Evolutionary conservation across 2,329 filamentous ascomycete species (phyloP), one percentile per base, ranked within the genome.

Genomic region (Emydomyces testavorans): DNA sequence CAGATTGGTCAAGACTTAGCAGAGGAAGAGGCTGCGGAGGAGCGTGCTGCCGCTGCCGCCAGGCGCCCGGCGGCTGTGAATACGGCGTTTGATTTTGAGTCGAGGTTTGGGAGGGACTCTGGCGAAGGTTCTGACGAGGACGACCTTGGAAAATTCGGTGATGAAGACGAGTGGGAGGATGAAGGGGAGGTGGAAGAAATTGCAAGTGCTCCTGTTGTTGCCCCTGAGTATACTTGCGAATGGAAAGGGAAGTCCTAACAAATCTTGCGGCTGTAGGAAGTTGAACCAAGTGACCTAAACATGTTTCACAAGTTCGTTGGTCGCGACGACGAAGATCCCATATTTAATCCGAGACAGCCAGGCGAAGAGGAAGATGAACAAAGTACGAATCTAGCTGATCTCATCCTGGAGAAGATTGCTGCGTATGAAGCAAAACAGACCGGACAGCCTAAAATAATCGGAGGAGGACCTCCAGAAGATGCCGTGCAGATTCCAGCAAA

Each of bases 341-440:
- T 92, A 55, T 71, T 88, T 55, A 79, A 82, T 62, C 78, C 84
- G 20, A 62, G 66, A 47, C 58, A 60, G 6, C 53, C 58, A 4
- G 70, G 69, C 10, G 66, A 66, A 13, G 61, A 61, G 48, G 61
- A 67, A 24, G 68, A 73, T 29, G 70, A 71, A 34, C 72, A 75
- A 50, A 73, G 76, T 11, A 86, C 83, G 53, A 94, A 96, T 64
- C 73, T 98, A 49, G 88, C 92, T 13, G 89, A 94, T 60, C 71
- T 98, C 53, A 98, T 98, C 54, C 70, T 98, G 50, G 82, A 90
- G 61, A 94, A 94, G 68, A 98, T 98, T 61, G 87, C 88, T 3
- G 83, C 85, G 50, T 85, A 93, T 59, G 92, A 98, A 70, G 83
- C 85, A 3, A 75, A 75, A 26, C 73, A 82, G 54, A 72, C 63